A percentile compares a stretch with the other conserved stretches of the same genome.
Conservation (phyloP, 129 eudicot species). For the Flaveria trinervia region DNA sequence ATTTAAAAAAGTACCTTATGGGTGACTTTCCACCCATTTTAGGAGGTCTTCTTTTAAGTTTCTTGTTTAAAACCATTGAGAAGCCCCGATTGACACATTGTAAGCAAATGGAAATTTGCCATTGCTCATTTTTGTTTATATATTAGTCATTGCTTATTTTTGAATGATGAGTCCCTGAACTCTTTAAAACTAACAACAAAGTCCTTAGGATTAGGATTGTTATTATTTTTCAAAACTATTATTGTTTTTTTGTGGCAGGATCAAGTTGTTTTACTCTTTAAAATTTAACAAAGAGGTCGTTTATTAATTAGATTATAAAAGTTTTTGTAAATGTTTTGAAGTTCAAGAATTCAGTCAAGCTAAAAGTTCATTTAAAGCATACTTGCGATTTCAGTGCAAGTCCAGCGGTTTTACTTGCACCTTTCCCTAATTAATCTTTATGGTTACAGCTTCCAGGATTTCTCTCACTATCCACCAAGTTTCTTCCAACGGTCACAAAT, state of each 20-base stretch:
- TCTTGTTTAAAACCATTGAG: background rate
- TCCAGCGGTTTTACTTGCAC: background rate
- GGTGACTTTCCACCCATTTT: background rate
- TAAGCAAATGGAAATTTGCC: background rate
- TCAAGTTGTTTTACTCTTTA: background rate
- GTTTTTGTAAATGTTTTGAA: background rate
- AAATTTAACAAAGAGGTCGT: background rate
- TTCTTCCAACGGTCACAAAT: constrained; percentile 81
- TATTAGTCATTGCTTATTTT: background rate
- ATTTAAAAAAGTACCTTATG: background rate
- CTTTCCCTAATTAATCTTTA: background rate
- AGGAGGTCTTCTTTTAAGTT: background rate
- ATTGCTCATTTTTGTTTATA: background rate
- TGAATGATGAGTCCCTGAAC: background rate
- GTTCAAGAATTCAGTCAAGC: background rate
- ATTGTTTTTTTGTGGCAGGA: background rate
- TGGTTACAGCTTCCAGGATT: constrained; percentile 80
- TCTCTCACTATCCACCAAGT: constrained; percentile 76
- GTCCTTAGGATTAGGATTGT: background rate
- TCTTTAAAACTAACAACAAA: background rate
- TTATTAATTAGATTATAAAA: background rate
- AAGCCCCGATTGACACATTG: background rate
- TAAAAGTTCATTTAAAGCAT: background rate
- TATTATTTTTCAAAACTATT: background rate
- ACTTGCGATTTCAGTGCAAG: background rate